phyloP scores from a whole-genome alignment of 257 asterid genomes.

The Datura wrightii region DNA sequence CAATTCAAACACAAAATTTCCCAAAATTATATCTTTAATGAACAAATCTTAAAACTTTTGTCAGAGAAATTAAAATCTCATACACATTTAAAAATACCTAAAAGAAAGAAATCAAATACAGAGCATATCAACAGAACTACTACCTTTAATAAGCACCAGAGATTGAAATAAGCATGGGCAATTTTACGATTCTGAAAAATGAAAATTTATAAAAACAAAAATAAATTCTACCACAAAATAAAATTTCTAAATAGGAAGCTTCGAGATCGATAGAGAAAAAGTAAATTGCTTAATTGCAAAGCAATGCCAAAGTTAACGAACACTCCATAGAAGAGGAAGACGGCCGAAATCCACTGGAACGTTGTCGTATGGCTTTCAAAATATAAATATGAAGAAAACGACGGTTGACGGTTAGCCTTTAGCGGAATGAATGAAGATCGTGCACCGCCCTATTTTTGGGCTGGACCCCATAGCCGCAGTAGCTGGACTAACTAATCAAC shows the following conservation, averaged over 20 bases:
- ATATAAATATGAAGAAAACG: neutral
- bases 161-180: neutral
- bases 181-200: neutral
- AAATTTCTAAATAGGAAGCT: neutral
- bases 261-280: neutral
- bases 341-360: neutral
- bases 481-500: neutral
- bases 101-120: neutral
- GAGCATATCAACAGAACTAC: neutral
- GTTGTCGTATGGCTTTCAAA: conserved; percentile 2
- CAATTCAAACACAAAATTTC: neutral
- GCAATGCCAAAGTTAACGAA: conserved; percentile 25
- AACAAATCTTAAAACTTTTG: neutral
- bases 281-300: conserved; percentile 26
- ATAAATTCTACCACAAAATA: neutral
- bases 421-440: neutral
- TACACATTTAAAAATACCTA: neutral
- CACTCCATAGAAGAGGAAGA: neutral
- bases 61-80: neutral
- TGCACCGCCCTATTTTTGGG: conserved; percentile 28
- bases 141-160: conserved; percentile 27
- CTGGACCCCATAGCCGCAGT: neutral
- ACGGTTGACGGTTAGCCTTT: conserved; percentile 16
- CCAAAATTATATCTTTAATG: neutral
- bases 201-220: too few relatives aligned